Conservation (phyloP, 2,329 filamentous ascomycete species). For the Dryadomyces sulphureus region DNA sequence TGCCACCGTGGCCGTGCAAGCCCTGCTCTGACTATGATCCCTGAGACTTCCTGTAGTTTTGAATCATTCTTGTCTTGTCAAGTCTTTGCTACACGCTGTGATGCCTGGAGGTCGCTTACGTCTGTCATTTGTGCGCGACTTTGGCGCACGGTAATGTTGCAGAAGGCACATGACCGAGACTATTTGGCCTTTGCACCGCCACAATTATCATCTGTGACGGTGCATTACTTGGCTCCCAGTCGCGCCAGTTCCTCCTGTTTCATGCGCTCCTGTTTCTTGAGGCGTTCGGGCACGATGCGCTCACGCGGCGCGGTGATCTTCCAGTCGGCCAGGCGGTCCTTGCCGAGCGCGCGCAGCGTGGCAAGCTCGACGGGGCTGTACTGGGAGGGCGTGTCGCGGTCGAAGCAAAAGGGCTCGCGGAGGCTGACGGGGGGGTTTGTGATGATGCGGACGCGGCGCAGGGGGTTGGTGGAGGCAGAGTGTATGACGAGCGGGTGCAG, state of each 20-base stretch:
- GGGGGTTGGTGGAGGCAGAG: conserved; percentile 32
- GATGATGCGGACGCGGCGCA: conserved; percentile 28
- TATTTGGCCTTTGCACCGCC: too few species aligned
- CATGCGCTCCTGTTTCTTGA: conserved; percentile 33
- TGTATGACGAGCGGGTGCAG: conserved; percentile 48
- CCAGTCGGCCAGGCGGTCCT: conserved; percentile 34
- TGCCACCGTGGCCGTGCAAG: too few species aligned
- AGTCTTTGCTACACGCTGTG: too few species aligned
- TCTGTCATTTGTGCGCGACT: too few species aligned
- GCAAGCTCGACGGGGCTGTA: conserved; percentile 42
- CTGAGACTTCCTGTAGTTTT: too few species aligned
- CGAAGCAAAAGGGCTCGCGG: conserved; percentile 35
- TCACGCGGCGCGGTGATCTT: conserved; percentile 33
- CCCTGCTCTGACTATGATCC: too few species aligned
- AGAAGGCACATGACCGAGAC: too few species aligned
- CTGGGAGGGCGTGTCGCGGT: conserved; percentile 18
- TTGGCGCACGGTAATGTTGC: too few species aligned
- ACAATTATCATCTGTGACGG: too few species aligned
- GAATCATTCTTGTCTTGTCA: too few species aligned
- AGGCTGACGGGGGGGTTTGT: conserved; percentile 41
- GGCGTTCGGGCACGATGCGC: conserved; percentile 31
- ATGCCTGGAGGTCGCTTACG: too few species aligned
- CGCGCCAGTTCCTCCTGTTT: conserved; percentile 27
- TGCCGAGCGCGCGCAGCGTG: conserved; percentile 33
- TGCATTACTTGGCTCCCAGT: too few species aligned